Percentiles rank a stretch among this genome's conserved stretches.
phyloP scores from a whole-genome alignment of 768 basidiomycete species.

The Termitomyces sp. region DNA sequence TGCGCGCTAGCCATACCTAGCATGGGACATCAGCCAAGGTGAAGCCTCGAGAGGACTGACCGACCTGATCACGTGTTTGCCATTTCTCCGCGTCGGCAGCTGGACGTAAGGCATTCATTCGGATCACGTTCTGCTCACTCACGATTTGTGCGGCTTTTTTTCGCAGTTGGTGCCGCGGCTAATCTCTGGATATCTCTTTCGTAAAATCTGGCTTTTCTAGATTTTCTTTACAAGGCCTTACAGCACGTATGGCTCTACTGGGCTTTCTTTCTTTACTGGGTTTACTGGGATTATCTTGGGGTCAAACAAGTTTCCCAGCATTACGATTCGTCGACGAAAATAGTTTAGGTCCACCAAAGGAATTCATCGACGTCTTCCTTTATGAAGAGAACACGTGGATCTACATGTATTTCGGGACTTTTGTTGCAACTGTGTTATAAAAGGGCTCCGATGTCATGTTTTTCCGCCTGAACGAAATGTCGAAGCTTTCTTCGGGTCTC shows the following conservation, averaged over 20 bases:
- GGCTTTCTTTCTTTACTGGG: not conserved
- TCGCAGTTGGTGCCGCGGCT: not conserved
- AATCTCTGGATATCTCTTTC: not conserved
- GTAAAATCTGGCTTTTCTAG: not conserved
- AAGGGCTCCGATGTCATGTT: not conserved
- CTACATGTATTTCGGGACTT: not conserved
- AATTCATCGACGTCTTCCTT: not conserved
- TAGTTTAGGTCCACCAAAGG: not conserved
- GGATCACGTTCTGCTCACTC: not conserved
- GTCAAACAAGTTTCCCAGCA: not conserved
- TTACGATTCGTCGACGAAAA: not conserved
- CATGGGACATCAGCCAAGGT: no score
- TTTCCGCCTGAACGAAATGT: not conserved
- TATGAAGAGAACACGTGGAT: not conserved
- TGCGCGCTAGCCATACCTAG: not conserved
- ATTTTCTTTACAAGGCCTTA: not conserved
- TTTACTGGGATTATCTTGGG: not conserved
- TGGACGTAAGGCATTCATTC: not conserved
- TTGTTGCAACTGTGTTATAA: not conserved
- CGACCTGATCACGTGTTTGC: no score
- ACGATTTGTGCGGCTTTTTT: not conserved
- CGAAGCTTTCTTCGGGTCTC: constrained; percentile 19
- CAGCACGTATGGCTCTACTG: not conserved
- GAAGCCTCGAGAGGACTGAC: no score
- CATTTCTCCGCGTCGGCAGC: not conserved